Evolutionary conservation across 2,329 filamentous ascomycete species (phyloP), one percentile per base, ranked within the genome.

Genomic region (Exophiala bonariae): DNA sequence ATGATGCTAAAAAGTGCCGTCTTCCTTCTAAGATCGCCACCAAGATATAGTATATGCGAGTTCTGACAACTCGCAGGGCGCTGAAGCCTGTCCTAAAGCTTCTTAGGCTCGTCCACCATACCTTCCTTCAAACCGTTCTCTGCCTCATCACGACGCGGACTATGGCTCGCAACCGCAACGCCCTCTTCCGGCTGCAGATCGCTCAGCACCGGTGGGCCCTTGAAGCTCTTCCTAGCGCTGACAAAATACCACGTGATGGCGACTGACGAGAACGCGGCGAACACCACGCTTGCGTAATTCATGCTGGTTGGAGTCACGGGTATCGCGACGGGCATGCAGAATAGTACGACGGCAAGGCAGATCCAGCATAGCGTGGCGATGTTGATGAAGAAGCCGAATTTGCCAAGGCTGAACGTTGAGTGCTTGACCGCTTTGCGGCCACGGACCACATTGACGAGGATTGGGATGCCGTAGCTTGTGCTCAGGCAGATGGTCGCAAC

Each of bases 201-300:
- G 38, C 26, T 37, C 8, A 38, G 7, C 13, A 44, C 42, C 4
- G 42, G 42, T 1, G 83, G 83, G 0, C 83, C 83, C 3, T 72
- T 82, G 57, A 86, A 86, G 54, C 80, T 76, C 66, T 81, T 82
- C 41, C 82, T 70, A 6, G 81, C 83, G 59, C 81, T 78, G 1
- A 71, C 72, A 54, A 84, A 73, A 63, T 86, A 86, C 83, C 82
- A 86, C 3, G 70, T 54, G 9, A 82, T 64, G 41, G 80, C 63
- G 35, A 71, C 61, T 20, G 63, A 44, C 3, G 69, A 56, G 10
- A 70, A 60, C 3, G 63, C 59, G 8, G 50, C 60, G 44, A 66
- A 67, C 11, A 72, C 67, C 11, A 61, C 68, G 13, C 62, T 67
- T 8, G 70, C 66, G 52, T 72, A 71, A 45, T 72, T 72, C 69